Base-by-base conservation (phyloP, 352 stramenopile species). In the Globisporangium abappressorium region DNA sequence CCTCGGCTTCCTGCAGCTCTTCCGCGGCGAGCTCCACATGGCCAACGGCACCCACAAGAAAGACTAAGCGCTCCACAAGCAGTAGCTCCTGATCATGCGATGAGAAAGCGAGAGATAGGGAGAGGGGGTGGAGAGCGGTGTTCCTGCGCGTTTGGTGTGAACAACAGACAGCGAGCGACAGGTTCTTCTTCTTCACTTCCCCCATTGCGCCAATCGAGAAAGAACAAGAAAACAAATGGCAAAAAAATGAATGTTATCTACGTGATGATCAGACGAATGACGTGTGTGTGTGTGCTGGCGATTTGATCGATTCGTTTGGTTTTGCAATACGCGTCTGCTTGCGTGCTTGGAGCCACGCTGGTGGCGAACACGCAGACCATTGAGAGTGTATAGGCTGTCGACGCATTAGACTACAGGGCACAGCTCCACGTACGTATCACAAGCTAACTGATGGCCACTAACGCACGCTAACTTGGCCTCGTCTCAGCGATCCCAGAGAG, bases 1-100 rank as follows among this genome's bases (percentile, higher is more conserved):
- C 62, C 12, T 93, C 36, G 85, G 85, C 56, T 80, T 91, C 55
- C 43, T 79, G 66, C 83, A 92, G 73, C 76, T 78, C 55, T 47
- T 89, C 64, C 78, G 78, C 47, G 85, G 85, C n/a, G 83, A 91
- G 70, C 56, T 87, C 64, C 80, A 70, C 79, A 93, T 93, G 85
- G 80, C 77, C 73, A 87, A 73, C 43, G 84, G 84, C 64, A 78
- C 69, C 28, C 67, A 73, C 75, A 93, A 93, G 80, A 90, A 90
- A 70, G 78, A 91, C 28, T 90, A 86, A 88, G 64, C 69, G 8
- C n/a, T 8, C 26, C 36, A 33, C 9, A 12, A 12, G 20, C 36
- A 33, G 20, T 22, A 33, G 26, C 33, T 9, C 58, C 22, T 59
- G 34, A 66, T 53, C 43, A 60, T 38, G 15, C 26, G 22, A 33